Conservation (phyloP, 148 eudicot species). For the Pharnaceum exiguum region DNA sequence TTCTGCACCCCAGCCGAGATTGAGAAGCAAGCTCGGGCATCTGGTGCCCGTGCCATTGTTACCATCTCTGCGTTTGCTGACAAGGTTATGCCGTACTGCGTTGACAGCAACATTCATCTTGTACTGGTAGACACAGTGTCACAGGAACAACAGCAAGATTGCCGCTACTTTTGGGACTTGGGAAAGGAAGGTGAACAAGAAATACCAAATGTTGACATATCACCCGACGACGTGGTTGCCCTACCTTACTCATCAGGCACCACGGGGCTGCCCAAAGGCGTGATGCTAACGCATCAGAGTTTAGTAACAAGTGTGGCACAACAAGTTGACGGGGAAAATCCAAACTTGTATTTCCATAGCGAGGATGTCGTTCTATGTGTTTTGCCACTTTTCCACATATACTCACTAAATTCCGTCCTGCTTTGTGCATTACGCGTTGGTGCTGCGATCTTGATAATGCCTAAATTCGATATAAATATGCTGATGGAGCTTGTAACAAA, state of each 20-base stretch:
- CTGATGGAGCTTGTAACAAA: slow-evolving; percentile 63
- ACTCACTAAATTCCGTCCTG: slow-evolving; percentile 65
- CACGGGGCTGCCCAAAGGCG: slow-evolving; percentile 87
- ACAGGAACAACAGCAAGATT: slow-evolving; percentile 12
- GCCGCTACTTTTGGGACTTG: slow-evolving; percentile 39
- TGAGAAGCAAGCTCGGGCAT: slow-evolving; percentile 46
- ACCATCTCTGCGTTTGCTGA: slow-evolving; percentile 50
- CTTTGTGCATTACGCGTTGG: slow-evolving; percentile 72
- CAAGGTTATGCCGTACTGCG: slow-evolving; percentile 35
- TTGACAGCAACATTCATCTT: slow-evolving; percentile 15
- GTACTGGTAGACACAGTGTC: slow-evolving; percentile 30
- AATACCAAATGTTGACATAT: slow-evolving; percentile 24
- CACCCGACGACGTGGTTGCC: slow-evolving; percentile 67
- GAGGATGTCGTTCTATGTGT: slow-evolving; percentile 79
- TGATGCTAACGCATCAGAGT: slow-evolving; percentile 72
- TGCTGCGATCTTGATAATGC: slow-evolving; percentile 64
- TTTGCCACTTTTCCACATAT: slow-evolving; percentile 81
- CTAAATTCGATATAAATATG: slow-evolving; percentile 59
- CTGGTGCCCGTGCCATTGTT: slow-evolving; percentile 45
- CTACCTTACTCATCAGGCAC: slow-evolving; percentile 89
- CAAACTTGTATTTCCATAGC: slow-evolving; percentile 48
- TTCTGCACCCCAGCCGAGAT: slow-evolving; percentile 43
- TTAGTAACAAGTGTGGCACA: slow-evolving; percentile 73
- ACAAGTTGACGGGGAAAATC: slow-evolving; percentile 89
- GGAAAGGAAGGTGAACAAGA: slow-evolving; percentile 15